phyloP scores from a whole-genome alignment of 2,329 filamentous ascomycete species.

The Epichloe gansuensis region DNA sequence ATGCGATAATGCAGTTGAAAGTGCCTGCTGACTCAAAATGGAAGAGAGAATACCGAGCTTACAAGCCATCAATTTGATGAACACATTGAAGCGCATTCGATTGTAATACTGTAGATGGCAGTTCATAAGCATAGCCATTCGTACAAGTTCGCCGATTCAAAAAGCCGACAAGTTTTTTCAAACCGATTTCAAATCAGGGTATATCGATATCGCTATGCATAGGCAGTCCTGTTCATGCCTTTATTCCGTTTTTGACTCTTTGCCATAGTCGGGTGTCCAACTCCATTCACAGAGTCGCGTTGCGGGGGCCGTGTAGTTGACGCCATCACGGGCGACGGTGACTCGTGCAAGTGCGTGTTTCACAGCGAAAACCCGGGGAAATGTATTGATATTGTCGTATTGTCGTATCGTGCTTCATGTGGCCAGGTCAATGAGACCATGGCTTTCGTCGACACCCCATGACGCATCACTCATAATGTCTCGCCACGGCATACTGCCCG shows the following conservation, averaged over 20 bases:
- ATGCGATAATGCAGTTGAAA: too few relatives aligned
- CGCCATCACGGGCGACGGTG: too few relatives aligned
- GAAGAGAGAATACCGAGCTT: too few relatives aligned
- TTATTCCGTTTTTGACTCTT: background rate
- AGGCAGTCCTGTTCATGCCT: background rate
- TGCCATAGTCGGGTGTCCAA: background rate
- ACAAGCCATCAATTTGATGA: too few relatives aligned
- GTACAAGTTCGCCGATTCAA: background rate
- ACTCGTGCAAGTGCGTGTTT: background rate
- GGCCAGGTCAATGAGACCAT: constrained; percentile 1
- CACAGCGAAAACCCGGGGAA: background rate
- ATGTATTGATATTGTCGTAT: background rate
- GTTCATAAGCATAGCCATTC: background rate
- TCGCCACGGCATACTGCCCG: constrained; percentile 10
- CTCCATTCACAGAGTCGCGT: background rate
- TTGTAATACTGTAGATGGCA: too few relatives aligned
- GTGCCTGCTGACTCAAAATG: too few relatives aligned
- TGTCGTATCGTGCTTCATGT: background rate
- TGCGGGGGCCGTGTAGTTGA: background rate
- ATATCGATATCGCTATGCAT: constrained; percentile 3
- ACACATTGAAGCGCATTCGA: too few relatives aligned
- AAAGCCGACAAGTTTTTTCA: background rate
- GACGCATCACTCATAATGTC: constrained; percentile 7
- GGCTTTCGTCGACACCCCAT: constrained; percentile 4
- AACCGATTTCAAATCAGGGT: background rate